These are phyloP conservation scores for Brettanomyces sp. DNA, from an alignment of 805 yeast species.

Conservation along the genomic window DNA sequence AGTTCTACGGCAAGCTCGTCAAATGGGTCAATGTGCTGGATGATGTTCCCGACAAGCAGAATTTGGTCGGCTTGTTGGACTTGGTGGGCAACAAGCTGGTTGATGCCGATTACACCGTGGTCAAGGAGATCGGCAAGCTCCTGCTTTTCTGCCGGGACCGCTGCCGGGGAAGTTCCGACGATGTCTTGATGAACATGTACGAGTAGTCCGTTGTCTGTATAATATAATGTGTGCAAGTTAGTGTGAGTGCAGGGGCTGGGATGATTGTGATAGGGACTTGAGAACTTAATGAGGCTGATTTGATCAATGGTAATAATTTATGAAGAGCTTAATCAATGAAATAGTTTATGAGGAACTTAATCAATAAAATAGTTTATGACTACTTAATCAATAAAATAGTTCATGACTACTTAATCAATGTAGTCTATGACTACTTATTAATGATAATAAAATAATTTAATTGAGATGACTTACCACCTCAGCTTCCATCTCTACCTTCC, in stretches of 20 bases:
- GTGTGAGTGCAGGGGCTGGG: neutral
- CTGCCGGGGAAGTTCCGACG: slow-evolving; percentile 38
- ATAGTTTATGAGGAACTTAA: too few species aligned
- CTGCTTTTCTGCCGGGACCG: slow-evolving; percentile 46
- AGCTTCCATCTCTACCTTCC: too few species aligned
- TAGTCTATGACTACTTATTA: too few species aligned
- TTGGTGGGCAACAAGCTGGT: slow-evolving; percentile 32
- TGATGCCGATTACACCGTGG: slow-evolving; percentile 45
- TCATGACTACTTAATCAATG: too few species aligned
- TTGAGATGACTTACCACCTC: too few species aligned
- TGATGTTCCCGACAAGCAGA: slow-evolving; percentile 32
- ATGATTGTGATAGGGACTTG: too few species aligned
- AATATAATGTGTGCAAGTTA: neutral
- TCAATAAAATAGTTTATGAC: too few species aligned
- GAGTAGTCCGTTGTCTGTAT: neutral
- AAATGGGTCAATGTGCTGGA: slow-evolving; percentile 32
- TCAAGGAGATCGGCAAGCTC: slow-evolving; percentile 45
- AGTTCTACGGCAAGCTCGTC: slow-evolving; percentile 33
- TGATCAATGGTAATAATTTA: too few species aligned
- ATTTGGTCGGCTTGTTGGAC: slow-evolving; percentile 47
- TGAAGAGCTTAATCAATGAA: too few species aligned
- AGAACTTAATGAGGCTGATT: too few species aligned
- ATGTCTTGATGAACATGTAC: slow-evolving; percentile 46
- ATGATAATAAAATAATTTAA: too few species aligned
- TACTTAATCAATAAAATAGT: too few species aligned